phyloP scores from a whole-genome alignment of 192 early-diverging fungal species.

The Coemansia javaensis region DNA sequence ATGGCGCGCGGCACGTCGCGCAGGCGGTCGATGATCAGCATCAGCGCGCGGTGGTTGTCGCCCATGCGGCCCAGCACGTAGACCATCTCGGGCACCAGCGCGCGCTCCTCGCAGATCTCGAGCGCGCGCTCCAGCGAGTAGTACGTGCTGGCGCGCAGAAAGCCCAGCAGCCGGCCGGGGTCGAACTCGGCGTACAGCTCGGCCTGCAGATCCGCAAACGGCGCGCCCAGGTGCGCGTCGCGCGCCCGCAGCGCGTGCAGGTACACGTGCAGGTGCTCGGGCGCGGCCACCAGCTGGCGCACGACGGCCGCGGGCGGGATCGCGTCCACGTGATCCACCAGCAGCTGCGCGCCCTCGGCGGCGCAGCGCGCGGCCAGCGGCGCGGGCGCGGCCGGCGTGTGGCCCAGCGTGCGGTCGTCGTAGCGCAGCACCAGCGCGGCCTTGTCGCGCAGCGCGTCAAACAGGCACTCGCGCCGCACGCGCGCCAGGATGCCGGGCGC shows the following conservation, averaged over 20 bases:
- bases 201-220: slow-evolving; percentile 73
- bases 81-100: slow-evolving; percentile 96
- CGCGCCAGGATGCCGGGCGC: slow-evolving; percentile 70
- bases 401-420: slow-evolving; percentile 54
- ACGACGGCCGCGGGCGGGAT: slow-evolving; percentile 69
- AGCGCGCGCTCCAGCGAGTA: slow-evolving; percentile 71
- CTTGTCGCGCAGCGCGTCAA: slow-evolving; percentile 72
- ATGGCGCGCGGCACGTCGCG: slow-evolving; percentile 92
- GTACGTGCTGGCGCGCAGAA: slow-evolving; percentile 72
- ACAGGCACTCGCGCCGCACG: slow-evolving; percentile 75
- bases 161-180: slow-evolving; percentile 68
- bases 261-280: slow-evolving; percentile 77
- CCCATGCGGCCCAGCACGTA: slow-evolving; percentile 97
- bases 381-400: slow-evolving; percentile 2
- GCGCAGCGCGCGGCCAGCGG: slow-evolving; percentile 39
- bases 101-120: slow-evolving; percentile 73
- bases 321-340: slow-evolving; percentile 80
- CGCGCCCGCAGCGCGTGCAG: slow-evolving; percentile 78
- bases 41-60: slow-evolving; percentile 86
- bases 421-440: slow-evolving; percentile 79
- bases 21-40: slow-evolving; percentile 87
- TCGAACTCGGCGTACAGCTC: slow-evolving; percentile 93
- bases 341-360: slow-evolving; percentile 68
- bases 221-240: slow-evolving; percentile 56
- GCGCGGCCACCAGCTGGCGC: slow-evolving; percentile 57